A percentile compares a stretch with the other conserved stretches of the same genome.
Conservation (phyloP, 2,329 filamentous ascomycete species). For the Cladosporium sp. region DNA sequence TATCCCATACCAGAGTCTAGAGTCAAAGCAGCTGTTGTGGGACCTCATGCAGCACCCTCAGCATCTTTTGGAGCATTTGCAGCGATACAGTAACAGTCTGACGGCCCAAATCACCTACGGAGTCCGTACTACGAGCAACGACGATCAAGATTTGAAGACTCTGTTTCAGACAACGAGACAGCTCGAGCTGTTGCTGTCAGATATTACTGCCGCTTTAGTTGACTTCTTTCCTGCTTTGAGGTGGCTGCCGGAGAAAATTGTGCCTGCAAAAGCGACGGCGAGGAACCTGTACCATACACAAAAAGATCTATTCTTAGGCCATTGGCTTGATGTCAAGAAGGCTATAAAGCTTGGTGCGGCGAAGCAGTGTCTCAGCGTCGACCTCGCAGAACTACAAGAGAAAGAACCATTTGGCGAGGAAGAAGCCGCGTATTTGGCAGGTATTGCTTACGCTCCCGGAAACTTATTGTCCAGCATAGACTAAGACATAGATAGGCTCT, state of each 20-base stretch:
- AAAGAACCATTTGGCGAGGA: conserved; percentile 15
- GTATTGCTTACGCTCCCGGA: neutral
- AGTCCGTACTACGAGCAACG: conserved; percentile 33
- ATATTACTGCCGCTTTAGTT: conserved; percentile 38
- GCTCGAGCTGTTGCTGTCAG: conserved; percentile 37
- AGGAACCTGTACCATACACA: conserved; percentile 8
- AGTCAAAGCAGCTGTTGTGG: conserved; percentile 49
- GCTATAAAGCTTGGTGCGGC: neutral
- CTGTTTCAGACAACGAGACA: conserved; percentile 39
- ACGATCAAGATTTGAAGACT: conserved; percentile 39
- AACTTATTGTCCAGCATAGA: neutral
- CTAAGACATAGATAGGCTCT: conserved; percentile 25
- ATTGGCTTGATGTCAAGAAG: conserved; percentile 3
- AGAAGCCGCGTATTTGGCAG: conserved; percentile 11
- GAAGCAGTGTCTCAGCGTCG: conserved; percentile 5
- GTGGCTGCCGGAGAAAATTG: conserved; percentile 35
- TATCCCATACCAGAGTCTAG: conserved; percentile 51
- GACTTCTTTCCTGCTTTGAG: conserved; percentile 44
- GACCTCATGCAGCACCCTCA: conserved; percentile 43
- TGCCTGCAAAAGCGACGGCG: conserved; percentile 13
- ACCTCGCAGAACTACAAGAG: conserved; percentile 13
- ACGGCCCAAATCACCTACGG: conserved; percentile 46
- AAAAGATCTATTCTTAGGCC: neutral
- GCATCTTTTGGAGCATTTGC: conserved; percentile 39
- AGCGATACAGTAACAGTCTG: conserved; percentile 45